A percentile compares a stretch with the other conserved stretches of the same genome.
Conservation (phyloP, 352 stramenopile species). For the Phytophthora pseudosyringae region DNA sequence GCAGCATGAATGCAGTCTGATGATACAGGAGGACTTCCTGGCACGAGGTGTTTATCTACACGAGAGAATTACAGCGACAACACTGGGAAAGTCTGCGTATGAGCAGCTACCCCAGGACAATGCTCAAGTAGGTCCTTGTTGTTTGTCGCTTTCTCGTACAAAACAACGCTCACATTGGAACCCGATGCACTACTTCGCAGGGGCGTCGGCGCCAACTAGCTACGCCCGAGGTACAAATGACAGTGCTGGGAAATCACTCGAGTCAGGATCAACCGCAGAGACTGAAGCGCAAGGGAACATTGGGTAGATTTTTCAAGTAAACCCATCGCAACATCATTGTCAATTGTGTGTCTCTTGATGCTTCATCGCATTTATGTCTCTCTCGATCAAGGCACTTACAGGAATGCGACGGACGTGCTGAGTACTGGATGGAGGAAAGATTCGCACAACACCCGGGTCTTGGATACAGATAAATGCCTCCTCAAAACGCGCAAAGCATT, state of each 20-base stretch:
- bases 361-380: too few relatives aligned
- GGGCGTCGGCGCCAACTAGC: background rate
- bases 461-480: constrained; percentile 46
- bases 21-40: constrained; percentile 28
- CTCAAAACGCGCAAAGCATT: constrained; percentile 52
- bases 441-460: constrained; percentile 51
- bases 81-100: background rate
- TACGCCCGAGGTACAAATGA: background rate
- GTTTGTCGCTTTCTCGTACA: background rate
- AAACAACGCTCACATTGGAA: constrained; percentile 6
- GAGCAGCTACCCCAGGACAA: background rate
- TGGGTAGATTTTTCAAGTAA: constrained; percentile 25
- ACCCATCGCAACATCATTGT: background rate
- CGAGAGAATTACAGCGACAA: background rate
- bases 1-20: constrained; percentile 18
- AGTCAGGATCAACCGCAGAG: constrained; percentile 14
- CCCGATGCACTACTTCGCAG: background rate
- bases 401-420: constrained; percentile 1
- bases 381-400: background rate
- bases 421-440: constrained; percentile 45
- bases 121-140: constrained; percentile 1
- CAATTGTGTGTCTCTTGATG: background rate
- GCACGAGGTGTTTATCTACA: constrained; percentile 1
- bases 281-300: constrained; percentile 37
- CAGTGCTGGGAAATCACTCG: background rate